Evolutionary conservation across 176 grass and related monocot genomes (phyloP).

Genomic region (Lolium rigidum): DNA sequence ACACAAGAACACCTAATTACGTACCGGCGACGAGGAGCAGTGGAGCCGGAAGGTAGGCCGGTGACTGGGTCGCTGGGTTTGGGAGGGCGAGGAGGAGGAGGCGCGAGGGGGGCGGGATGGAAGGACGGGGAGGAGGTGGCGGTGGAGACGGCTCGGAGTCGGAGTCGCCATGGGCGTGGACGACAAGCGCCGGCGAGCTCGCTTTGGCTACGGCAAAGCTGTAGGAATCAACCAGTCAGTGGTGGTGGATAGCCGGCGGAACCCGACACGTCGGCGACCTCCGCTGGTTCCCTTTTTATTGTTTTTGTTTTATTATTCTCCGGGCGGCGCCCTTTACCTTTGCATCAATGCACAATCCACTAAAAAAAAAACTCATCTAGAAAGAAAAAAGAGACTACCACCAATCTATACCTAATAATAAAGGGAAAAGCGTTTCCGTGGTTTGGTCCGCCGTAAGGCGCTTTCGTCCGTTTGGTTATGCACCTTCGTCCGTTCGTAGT

Average conservation of each 20-base stretch:
- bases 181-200: neutral
- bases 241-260: neutral
- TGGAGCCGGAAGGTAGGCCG: neutral
- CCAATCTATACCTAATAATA: too few relatives aligned
- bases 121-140: neutral
- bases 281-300: neutral
- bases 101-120: too few relatives aligned
- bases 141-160: neutral
- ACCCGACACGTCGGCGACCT: neutral
- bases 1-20: neutral
- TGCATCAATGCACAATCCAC: too few relatives aligned
- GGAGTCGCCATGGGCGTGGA: slow-evolving; percentile 32
- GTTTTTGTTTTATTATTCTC: neutral
- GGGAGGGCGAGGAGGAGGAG: neutral
- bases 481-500: too few relatives aligned
- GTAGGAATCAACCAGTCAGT: neutral
- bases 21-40: slow-evolving; percentile 47
- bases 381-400: too few relatives aligned
- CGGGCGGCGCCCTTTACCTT: too few relatives aligned
- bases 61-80: neutral
- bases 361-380: too few relatives aligned
- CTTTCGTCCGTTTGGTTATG: too few relatives aligned
- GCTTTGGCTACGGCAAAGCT: neutral
- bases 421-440: too few relatives aligned
- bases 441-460: too few relatives aligned